A percentile compares a stretch with the other conserved stretches of the same genome.
These are phyloP conservation scores for Calonectria pseudoreteaudii DNA, from an alignment of 2,329 filamentous ascomycete species.

Conservation along the genomic window DNA sequence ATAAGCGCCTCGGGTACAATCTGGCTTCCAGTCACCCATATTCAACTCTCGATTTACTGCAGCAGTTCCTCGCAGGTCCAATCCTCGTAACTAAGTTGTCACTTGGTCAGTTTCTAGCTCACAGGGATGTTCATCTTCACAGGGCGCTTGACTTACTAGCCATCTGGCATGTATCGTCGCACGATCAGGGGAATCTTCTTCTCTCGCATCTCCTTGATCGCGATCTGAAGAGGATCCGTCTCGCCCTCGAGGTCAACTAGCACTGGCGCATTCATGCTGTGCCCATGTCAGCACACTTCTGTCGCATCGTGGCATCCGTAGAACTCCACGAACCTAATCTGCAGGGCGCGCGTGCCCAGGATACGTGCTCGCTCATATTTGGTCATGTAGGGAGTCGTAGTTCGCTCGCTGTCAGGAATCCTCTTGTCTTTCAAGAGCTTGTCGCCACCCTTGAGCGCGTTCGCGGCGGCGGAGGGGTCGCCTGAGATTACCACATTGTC, in stretches of 20 bases:
- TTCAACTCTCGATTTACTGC: conserved; percentile 55
- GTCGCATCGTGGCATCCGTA: not conserved
- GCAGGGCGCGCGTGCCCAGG: conserved; percentile 89
- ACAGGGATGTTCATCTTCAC: not conserved
- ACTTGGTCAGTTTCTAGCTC: conserved; percentile 23
- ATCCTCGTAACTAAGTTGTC: conserved; percentile 85
- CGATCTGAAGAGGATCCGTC: conserved; percentile 97
- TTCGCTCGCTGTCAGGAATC: conserved; percentile 87
- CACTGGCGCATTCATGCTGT: conserved; percentile 95
- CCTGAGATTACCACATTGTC: conserved; percentile 71
- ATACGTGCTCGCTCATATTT: conserved; percentile 98
- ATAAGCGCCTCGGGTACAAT: conserved; percentile 42
- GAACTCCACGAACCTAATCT: conserved; percentile 80
- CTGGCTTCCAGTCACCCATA: conserved; percentile 24
- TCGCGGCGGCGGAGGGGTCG: conserved; percentile 71
- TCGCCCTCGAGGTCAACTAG: conserved; percentile 97
- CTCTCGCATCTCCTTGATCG: conserved; percentile 95
- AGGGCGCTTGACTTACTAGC: conserved; percentile 75
- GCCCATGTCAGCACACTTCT: conserved; percentile 20
- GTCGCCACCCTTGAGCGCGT: conserved; percentile 63
- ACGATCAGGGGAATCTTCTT: conserved; percentile 99
- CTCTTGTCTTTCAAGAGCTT: conserved; percentile 82
- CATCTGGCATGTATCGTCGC: conserved; percentile 94
- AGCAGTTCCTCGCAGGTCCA: conserved; percentile 98
- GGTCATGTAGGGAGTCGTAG: conserved; percentile 98